Evolutionary conservation across 2,329 filamentous ascomycete species (phyloP).

Genomic region (Endoconidiophora polonica): DNA sequence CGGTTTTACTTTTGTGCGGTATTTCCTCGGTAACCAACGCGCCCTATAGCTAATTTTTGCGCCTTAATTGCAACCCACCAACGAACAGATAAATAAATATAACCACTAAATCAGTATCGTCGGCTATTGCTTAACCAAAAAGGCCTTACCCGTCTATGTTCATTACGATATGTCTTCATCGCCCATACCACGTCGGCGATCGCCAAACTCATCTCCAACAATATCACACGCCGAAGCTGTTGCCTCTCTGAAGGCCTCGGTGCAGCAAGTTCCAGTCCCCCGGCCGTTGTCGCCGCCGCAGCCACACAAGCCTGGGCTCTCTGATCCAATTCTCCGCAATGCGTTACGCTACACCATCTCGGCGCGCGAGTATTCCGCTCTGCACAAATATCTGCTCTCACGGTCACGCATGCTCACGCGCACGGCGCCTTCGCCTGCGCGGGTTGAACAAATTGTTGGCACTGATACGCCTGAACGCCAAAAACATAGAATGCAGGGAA

Average conservation of each 20-base stretch:
- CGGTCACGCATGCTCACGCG: slow-evolving; percentile 43
- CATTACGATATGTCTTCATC: slow-evolving; percentile 2
- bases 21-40: no score
- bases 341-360: slow-evolving; percentile 74
- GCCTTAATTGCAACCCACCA: no score
- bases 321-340: slow-evolving; percentile 64
- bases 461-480: slow-evolving; percentile 2
- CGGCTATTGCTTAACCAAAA: neutral
- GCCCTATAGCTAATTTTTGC: no score
- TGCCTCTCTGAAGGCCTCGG: slow-evolving; percentile 1
- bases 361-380: slow-evolving; percentile 66
- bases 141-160: no score
- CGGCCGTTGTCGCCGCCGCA: slow-evolving; percentile 3
- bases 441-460: slow-evolving; percentile 27
- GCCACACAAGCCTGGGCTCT: slow-evolving; percentile 13
- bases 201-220: slow-evolving; percentile 4
- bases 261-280: neutral
- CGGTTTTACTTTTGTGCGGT: no score
- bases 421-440: slow-evolving; percentile 37
- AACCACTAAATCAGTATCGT: neutral
- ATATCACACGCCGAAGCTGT: slow-evolving; percentile 3
- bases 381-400: slow-evolving; percentile 71
- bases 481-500: neutral
- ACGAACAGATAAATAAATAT: neutral
- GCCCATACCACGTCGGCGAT: slow-evolving; percentile 1